Conservation (phyloP, 208 protist species). For the Leishmania arabica region DNA sequence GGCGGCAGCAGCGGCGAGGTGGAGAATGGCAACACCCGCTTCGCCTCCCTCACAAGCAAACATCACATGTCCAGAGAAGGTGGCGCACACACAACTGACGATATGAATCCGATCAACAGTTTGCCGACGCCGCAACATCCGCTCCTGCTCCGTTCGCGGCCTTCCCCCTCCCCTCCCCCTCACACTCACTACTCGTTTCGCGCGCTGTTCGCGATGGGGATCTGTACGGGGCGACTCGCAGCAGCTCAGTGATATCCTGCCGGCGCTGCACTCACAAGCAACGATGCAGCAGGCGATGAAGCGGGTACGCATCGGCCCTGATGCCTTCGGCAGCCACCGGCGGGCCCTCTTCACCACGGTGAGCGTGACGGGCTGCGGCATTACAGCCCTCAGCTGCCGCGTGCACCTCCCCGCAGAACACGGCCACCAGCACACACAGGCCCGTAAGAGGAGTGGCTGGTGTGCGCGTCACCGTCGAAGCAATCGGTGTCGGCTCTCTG, state of each 20-base stretch:
- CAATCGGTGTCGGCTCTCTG: not conserved
- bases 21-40: not conserved
- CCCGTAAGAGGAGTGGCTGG: not conserved
- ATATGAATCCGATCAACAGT: not conserved
- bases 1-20: not conserved
- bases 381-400: not conserved
- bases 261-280: slow-evolving; percentile 9
- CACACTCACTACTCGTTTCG: not conserved
- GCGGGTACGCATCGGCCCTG: slow-evolving; percentile 8
- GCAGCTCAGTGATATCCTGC: not conserved
- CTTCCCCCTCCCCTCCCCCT: not conserved
- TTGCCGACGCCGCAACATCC: not conserved
- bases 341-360: not conserved
- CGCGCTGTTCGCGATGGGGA: not conserved
- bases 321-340: not conserved
- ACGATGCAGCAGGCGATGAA: slow-evolving; percentile 24
- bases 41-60: not conserved
- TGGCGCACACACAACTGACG: not conserved
- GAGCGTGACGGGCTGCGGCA: not conserved
- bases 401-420: slow-evolving; percentile 21
- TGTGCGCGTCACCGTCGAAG: slow-evolving; percentile 1
- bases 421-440: slow-evolving; percentile 4
- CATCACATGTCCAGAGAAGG: not conserved
- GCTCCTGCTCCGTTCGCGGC: not conserved
- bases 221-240: not conserved